These are phyloP conservation scores for Aureobasidium leucospermi DNA, from an alignment of 2,329 filamentous ascomycete species.

Conservation along the genomic window DNA sequence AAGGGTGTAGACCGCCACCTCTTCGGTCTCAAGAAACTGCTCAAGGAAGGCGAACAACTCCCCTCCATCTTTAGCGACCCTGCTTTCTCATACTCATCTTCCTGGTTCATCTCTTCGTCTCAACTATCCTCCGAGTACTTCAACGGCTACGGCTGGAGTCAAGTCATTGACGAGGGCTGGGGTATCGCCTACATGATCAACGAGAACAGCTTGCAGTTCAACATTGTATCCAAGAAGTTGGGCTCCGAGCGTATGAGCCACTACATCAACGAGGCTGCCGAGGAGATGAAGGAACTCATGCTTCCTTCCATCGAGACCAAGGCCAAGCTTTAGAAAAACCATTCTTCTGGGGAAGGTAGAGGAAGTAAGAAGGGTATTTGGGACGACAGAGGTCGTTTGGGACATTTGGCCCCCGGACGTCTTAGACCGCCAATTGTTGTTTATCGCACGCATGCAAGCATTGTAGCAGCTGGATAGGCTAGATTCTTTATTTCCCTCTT, in stretches of 20 bases:
- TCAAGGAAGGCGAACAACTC: slow-evolving; percentile 71
- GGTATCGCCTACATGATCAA: slow-evolving; percentile 99
- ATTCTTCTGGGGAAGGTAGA: not conserved
- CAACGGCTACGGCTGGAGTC: slow-evolving; percentile 98
- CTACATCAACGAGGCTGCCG: slow-evolving; percentile 88
- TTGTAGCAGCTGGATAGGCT: not conserved
- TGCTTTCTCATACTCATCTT: slow-evolving; percentile 72
- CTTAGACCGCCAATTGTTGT: slow-evolving; percentile 1
- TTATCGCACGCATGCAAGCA: not conserved
- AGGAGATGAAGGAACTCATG: slow-evolving; percentile 81
- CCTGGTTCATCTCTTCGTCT: slow-evolving; percentile 82
- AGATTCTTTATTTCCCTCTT: not conserved
- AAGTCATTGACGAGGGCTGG: slow-evolving; percentile 92
- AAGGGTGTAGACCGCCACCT: slow-evolving; percentile 93
- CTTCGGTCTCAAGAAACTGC: slow-evolving; percentile 90
- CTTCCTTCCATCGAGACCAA: slow-evolving; percentile 72
- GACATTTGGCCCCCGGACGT: slow-evolving; percentile 6
- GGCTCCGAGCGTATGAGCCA: slow-evolving; percentile 91
- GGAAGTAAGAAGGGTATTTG: not conserved
- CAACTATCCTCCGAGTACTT: slow-evolving; percentile 96
- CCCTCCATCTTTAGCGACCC: slow-evolving; percentile 83
- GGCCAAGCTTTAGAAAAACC: slow-evolving; percentile 69
- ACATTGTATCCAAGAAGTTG: slow-evolving; percentile 88
- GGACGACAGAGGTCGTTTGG: not conserved
- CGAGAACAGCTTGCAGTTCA: slow-evolving; percentile 97